Evolutionary conservation across 2,329 filamentous ascomycete species (phyloP), one percentile per base, ranked within the genome.

Genomic region (Xylaria multiplex): DNA sequence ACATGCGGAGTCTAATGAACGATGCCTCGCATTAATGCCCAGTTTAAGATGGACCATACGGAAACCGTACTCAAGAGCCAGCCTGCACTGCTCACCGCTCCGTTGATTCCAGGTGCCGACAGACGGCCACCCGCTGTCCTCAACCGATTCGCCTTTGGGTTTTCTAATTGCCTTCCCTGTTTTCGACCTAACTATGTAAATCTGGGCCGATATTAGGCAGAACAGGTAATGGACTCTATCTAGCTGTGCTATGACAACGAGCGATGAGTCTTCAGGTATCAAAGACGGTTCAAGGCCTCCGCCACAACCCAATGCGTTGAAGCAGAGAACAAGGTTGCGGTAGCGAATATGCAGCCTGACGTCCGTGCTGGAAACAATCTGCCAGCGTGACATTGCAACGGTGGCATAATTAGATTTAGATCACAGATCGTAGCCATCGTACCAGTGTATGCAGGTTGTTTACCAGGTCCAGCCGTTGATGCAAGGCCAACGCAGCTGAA

Each of bases 401-500:
- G 56, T 59, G 68, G 50, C 62, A 69, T 70, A 65, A 42, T 56
- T 59, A 65, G 57, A 64, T 59, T 66, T 66, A 65, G 69, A 65
- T 70, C 68, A 67, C 60, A 66, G 65, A 70, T 68, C 65, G 67
- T 56, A 66, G 63, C 62, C 59, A 70, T 68, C 61, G 61, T 64
- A 61, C 66, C 60, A 69, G 66, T 66, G 67, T 68, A 69, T 70
- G 69, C 69, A 69, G 62, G 66, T 63, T 66, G 56, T 69, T 58
- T 62, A 71, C 71, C 64, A 76, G 72, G 71, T 70, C 72, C 71
- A 75, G 74, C 72, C 67, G 70, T 71, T 63, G 70, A 76, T 74
- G 75, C 75, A 76, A 70, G 71, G 75, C 76, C 75, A 77, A 70
- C 75, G 68, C 73, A 76, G 66, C 74, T 69, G 63, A 67, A 69